A percentile compares a stretch with the other conserved stretches of the same genome.
Conservation (phyloP, 2,329 filamentous ascomycete genomes). For the Alternaria sp. region DNA sequence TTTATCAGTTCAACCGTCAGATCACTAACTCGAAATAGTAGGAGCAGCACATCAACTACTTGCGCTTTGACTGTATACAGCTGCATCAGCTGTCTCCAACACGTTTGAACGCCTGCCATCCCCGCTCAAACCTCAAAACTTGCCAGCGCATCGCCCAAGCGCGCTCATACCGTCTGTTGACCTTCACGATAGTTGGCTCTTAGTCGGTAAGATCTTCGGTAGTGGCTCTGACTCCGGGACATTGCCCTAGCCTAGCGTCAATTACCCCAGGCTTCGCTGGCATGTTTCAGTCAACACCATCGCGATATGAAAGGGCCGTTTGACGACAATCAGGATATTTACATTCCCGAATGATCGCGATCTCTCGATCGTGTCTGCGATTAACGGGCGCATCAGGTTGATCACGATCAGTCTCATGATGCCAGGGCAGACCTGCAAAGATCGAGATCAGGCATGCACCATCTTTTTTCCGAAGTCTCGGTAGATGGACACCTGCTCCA, state of each 20-base stretch:
- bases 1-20: background rate
- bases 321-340: background rate
- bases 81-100: background rate
- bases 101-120: background rate
- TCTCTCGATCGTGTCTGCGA: background rate
- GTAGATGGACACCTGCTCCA: constrained; percentile 5
- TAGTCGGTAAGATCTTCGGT: constrained; percentile 11
- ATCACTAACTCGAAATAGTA: background rate
- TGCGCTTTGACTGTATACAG: background rate
- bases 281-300: constrained; percentile 22
- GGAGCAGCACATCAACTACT: background rate
- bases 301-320: background rate
- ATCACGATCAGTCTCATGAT: constrained; percentile 4
- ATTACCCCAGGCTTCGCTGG: constrained; percentile 14
- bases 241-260: constrained; percentile 1
- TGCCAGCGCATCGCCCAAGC: background rate
- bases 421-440: background rate
- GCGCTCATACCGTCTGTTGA: background rate
- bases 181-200: background rate
- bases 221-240: background rate
- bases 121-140: background rate
- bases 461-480: constrained; percentile 1
- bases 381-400: background rate
- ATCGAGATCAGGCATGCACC: background rate
- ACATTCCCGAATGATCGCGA: background rate